phyloP scores from a whole-genome alignment of 2,329 filamentous ascomycete species.

The Exophiala alcalophila region DNA sequence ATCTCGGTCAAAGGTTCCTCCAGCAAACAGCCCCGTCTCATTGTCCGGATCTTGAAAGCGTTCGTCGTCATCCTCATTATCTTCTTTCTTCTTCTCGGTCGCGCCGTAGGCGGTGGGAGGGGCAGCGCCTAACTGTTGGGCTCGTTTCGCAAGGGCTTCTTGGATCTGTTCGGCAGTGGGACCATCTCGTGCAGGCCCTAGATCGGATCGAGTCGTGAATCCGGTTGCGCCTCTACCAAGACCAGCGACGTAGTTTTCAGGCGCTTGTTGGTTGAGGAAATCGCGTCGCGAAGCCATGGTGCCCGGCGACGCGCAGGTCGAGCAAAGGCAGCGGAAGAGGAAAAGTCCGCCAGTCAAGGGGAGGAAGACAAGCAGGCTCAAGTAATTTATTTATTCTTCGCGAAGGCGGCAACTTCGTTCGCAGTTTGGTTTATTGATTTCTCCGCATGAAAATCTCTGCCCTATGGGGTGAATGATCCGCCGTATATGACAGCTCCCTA shows the following conservation, averaged over 20 bases:
- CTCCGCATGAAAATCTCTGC: no score
- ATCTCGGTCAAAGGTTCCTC: slow-evolving; percentile 92
- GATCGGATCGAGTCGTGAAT: slow-evolving; percentile 94
- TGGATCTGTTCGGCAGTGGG: slow-evolving; percentile 98
- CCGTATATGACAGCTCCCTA: no score
- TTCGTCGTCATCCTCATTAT: slow-evolving; percentile 71
- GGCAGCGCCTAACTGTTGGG: slow-evolving; percentile 73
- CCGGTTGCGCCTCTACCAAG: slow-evolving; percentile 96
- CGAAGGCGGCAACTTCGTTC: neutral
- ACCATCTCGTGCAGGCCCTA: slow-evolving; percentile 90
- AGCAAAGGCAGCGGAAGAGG: neutral
- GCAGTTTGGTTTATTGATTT: neutral
- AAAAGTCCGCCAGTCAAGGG: neutral
- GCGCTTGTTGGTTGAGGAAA: slow-evolving; percentile 81
- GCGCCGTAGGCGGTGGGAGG: slow-evolving; percentile 71
- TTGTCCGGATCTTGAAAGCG: slow-evolving; percentile 96
- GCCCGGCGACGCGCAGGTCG: slow-evolving; percentile 7
- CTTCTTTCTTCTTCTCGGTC: slow-evolving; percentile 56
- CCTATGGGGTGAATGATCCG: no score
- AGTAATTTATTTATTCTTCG: neutral
- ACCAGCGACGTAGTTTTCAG: slow-evolving; percentile 90
- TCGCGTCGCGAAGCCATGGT: slow-evolving; percentile 68
- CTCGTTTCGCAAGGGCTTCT: slow-evolving; percentile 90
- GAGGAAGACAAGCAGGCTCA: neutral
- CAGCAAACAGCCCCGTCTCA: slow-evolving; percentile 91